Percentiles rank a stretch among this genome's conserved stretches.
phyloP scores from a whole-genome alignment of 2,329 filamentous ascomycete species.

The Hypomyces perniciosus region DNA sequence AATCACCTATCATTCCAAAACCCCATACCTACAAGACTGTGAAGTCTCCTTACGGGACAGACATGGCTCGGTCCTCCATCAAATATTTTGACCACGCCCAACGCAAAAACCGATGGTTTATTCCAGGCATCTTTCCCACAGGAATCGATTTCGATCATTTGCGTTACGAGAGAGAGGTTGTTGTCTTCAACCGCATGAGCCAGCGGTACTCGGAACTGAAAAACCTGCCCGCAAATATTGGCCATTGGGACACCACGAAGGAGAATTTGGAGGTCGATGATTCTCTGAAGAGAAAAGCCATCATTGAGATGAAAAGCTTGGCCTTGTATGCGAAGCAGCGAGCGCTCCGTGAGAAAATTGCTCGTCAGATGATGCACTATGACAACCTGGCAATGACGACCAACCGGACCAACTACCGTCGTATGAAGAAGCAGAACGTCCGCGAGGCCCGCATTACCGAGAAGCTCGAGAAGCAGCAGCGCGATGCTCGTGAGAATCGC shows the following conservation, averaged over 20 bases:
- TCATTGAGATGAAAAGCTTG: conserved; percentile 94
- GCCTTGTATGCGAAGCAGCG: conserved; percentile 84
- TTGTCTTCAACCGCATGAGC: conserved; percentile 84
- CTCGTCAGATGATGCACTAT: conserved; percentile 87
- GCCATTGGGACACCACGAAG: conserved; percentile 76
- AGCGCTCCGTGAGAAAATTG: conserved; percentile 76
- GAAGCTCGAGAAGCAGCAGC: conserved; percentile 98
- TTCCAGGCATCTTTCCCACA: conserved; percentile 82
- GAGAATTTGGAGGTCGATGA: conserved; percentile 66
- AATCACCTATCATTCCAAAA: conserved; percentile 30
- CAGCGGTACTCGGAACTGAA: conserved; percentile 81
- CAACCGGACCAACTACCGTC: conserved; percentile 82
- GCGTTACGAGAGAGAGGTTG: conserved; percentile 78
- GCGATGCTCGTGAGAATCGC: conserved; percentile 88
- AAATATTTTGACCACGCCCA: conserved; percentile 74
- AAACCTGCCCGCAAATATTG: conserved; percentile 75
- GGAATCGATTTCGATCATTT: conserved; percentile 84
- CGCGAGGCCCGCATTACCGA: conserved; percentile 95
- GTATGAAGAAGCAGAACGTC: conserved; percentile 95
- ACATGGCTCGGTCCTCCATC: conserved; percentile 53
- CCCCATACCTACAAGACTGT: conserved; percentile 62
- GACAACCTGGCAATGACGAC: conserved; percentile 97
- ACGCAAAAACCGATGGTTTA: conserved; percentile 69
- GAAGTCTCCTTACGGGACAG: conserved; percentile 62
- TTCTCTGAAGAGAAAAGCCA: conserved; percentile 75